These are phyloP conservation scores for Aspergillus intermedius DNA, from an alignment of 2,329 filamentous ascomycete genomes.

Conservation along the genomic window DNA sequence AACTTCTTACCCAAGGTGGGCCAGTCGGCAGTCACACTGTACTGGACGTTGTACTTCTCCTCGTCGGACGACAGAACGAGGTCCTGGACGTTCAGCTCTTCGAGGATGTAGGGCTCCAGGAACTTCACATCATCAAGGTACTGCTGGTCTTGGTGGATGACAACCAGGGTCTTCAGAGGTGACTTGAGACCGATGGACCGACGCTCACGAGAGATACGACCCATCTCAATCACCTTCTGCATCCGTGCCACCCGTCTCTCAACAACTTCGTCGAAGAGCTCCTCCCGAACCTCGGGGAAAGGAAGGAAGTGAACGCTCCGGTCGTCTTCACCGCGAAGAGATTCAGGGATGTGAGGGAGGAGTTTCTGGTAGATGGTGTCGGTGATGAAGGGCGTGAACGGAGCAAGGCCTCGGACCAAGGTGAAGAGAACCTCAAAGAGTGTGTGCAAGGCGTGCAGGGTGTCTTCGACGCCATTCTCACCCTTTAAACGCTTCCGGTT, in stretches of 20 bases:
- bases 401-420: constrained; percentile 77
- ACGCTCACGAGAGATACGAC: constrained; percentile 76
- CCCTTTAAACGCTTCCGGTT: constrained; percentile 89
- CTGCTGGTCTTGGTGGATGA: constrained; percentile 75
- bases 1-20: constrained; percentile 92
- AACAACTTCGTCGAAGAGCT: constrained; percentile 78
- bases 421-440: constrained; percentile 91
- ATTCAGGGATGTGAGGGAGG: constrained; percentile 70
- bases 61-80: constrained; percentile 80
- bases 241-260: constrained; percentile 84
- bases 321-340: constrained; percentile 62
- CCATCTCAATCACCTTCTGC: constrained; percentile 93
- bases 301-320: constrained; percentile 87
- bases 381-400: constrained; percentile 91
- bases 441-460: constrained; percentile 83
- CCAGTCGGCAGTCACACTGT: constrained; percentile 87
- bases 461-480: constrained; percentile 78
- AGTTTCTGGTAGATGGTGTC: constrained; percentile 89
- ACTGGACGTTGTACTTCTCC: constrained; percentile 83
- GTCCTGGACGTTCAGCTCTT: constrained; percentile 87
- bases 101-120: constrained; percentile 78
- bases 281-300: constrained; percentile 81
- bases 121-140: constrained; percentile 84
- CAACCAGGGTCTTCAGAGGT: constrained; percentile 79
- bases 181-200: constrained; percentile 81